Evolutionary conservation across 2,329 filamentous ascomycete genomes (phyloP), one percentile per base, ranked within the genome.

Genomic region (Diaporthe capsici): DNA sequence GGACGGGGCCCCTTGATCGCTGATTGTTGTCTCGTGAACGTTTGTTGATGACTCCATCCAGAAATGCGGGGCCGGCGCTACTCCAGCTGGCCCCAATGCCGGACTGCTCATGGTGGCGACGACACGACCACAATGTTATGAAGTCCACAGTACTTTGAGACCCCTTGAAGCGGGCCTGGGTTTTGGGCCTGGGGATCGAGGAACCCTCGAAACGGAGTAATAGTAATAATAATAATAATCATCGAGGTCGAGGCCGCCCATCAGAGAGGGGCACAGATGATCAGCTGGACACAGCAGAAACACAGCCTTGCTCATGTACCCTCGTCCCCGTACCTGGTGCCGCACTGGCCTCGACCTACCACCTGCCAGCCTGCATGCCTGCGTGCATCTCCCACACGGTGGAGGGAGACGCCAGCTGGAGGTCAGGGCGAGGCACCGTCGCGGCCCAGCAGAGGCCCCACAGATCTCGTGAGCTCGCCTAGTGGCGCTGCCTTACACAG

Each of bases 1-100:
- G 63, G 47, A 20, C 61, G 42, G n/a, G 13, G 61, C 25, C 17
- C 44, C 42, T 34, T 53, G 31, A n/a, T 22, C 28, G 42, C 44
- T 25, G 25, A 39, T 37, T 20, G 44, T 28, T 51, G 28, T 67
- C 44, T 34, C n/a, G 63, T 68, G 65, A 68, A 68, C 65, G 39
- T 68, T 53, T 34, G 28, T 51, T 51, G 44, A 31, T n/a, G 28
- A 28, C 28, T 37, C 44, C 44, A 51, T 37, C 9, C 28, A 68
- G 17, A 39, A 49, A 37, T 68, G 65, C 65, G 65, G 65, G 65
- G 65, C 65, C 65, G 63, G 47, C 63, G 47, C 63, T 68, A 53
- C 63, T 68, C 63, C 6, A 37, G 63, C 22, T 68, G 63, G 63
- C 63, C 63, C 47, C 63, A 68, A 68, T 68, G 63, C 63, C 63